Evolutionary conservation across 345 rosid genomes (phyloP), one percentile per base, ranked within the genome.

Genomic region (Reutealis trisperma): DNA sequence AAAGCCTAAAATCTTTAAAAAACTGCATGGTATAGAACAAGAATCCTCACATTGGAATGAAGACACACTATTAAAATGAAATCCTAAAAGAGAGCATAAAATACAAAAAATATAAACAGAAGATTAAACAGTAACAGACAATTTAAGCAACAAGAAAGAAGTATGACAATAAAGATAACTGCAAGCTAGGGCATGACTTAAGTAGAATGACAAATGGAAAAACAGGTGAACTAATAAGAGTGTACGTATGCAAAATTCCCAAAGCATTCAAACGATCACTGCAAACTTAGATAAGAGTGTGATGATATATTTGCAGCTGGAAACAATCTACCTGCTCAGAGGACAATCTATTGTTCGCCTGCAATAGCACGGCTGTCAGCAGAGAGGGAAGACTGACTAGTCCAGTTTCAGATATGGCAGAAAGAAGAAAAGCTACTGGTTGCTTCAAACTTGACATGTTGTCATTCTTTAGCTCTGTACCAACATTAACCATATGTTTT

Each of bases 331-430:
- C 96, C 96, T 85, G 96, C 55, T 91, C 93, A 67, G 88, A 81
- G 63, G 91, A 85, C 79, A 83, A 77, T 75, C 83, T 85, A 80
- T 89, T 89, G 86, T 88, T 91, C 24, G 96, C 91, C 82, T 91
- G 96, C 65, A 91, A 84, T 27, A 91, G 89, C 80, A 91, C 93
- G 51, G 93, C 82, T 55, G 96, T 91, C 84, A 91, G 78, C 76
- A 91, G 75, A 65, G 93, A 91, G 74, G 96, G 93, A 83, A 91
- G 96, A 80, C 96, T 87, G 74, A 91, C 91, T 57, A 91, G 73
- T 70, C 93, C 96, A 18, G 96, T 91, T 85, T 91, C 93, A 32
- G 90, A 87, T 81, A 91, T 84, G 63, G 92, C 84, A 41, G 92
- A 88, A 83, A 89, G 90, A 70, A 91, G 87, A 80, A 83, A 87